Conservation (phyloP, 129 eudicot species). For the Flaveria trinervia region DNA sequence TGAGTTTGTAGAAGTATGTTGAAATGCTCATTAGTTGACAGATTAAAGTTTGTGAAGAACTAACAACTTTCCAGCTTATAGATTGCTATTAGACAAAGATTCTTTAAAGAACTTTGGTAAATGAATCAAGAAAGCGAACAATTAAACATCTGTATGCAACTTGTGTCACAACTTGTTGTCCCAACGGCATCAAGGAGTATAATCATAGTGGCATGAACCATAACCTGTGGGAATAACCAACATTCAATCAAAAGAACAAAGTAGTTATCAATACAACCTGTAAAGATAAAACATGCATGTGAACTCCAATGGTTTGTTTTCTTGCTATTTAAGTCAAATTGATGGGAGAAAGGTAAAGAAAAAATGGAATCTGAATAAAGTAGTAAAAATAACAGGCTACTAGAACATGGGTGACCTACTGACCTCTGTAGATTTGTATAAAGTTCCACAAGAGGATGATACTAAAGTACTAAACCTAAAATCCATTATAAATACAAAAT, state of each 20-base stretch:
- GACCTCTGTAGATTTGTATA: too few species aligned
- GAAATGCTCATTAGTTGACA: not conserved
- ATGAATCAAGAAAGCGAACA: conserved; percentile 32
- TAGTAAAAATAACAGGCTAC: too few species aligned
- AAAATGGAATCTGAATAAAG: not conserved
- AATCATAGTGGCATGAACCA: conserved; percentile 59
- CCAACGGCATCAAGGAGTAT: conserved; percentile 43
- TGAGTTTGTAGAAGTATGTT: not conserved
- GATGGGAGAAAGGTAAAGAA: conserved; percentile 31
- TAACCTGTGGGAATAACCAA: conserved; percentile 48
- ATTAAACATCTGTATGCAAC: conserved; percentile 16
- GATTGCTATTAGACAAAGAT: conserved; percentile 25
- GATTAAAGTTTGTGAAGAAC: not conserved
- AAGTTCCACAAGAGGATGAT: too few species aligned
- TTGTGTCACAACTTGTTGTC: conserved; percentile 21
- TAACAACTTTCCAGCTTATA: conserved; percentile 25
- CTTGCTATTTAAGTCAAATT: conserved; percentile 32
- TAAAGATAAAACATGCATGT: conserved; percentile 30
- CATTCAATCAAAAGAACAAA: conserved; percentile 5
- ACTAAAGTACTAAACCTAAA: too few species aligned
- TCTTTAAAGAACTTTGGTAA: conserved; percentile 21
- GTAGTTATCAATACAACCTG: conserved; percentile 18
- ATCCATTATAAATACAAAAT: not conserved
- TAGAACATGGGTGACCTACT: too few species aligned
- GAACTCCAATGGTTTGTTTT: conserved; percentile 23